A percentile compares a stretch with the other conserved stretches of the same genome.
phyloP scores from a whole-genome alignment of 139 green algal species.

The Spirogloea muscicola region DNA sequence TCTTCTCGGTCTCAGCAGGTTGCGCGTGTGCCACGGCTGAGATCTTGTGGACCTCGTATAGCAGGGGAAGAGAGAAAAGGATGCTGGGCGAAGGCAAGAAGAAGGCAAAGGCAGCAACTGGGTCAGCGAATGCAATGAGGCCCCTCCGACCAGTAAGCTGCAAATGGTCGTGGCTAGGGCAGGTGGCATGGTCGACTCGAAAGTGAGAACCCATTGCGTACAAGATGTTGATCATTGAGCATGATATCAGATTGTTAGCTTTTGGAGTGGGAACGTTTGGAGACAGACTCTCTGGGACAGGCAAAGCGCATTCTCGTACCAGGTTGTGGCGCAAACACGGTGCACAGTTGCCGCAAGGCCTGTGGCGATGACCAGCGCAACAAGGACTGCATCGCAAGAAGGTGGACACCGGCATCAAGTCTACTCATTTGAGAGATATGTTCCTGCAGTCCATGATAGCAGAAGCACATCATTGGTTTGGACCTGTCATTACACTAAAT shows the following conservation, averaged over 20 bases:
- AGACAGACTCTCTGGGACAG: not conserved
- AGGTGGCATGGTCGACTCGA: not conserved
- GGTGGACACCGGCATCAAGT: not conserved
- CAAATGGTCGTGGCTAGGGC: not conserved
- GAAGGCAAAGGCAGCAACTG: too few relatives aligned
- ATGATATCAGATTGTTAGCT: not conserved
- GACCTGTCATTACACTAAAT: not conserved
- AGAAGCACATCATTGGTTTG: not conserved
- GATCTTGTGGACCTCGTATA: constrained; percentile 6
- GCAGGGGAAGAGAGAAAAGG: not conserved
- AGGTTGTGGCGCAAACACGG: constrained; percentile 11
- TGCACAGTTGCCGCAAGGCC: not conserved
- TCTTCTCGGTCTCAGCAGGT: not conserved
- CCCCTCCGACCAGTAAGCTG: not conserved
- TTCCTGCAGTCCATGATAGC: not conserved
- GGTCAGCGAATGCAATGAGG: too few relatives aligned
- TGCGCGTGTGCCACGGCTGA: not conserved
- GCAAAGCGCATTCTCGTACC: constrained; percentile 4
- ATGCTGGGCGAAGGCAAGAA: not conserved
- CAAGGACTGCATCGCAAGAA: constrained; percentile 11
- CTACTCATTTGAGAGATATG: not conserved
- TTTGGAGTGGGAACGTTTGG: too few relatives aligned
- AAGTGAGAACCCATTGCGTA: not conserved
- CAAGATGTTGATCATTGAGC: not conserved
- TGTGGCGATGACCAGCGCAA: not conserved